These are phyloP conservation scores for Sedum album DNA, from an alignment of 164 flowering plant genomes.

Conservation along the genomic window DNA sequence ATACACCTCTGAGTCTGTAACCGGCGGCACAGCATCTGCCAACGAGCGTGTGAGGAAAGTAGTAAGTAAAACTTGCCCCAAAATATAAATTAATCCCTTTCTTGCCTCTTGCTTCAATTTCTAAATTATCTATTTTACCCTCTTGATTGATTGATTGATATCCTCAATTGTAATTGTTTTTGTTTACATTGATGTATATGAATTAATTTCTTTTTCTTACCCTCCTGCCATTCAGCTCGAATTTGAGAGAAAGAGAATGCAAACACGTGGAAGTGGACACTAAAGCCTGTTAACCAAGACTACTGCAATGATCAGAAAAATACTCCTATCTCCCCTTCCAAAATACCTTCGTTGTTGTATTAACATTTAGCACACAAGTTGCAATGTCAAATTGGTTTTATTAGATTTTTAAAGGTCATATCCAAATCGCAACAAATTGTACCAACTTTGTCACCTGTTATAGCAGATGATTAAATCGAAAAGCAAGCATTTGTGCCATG, in stretches of 20 bases:
- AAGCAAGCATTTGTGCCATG: not conserved
- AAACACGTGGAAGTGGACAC: conserved; percentile 34
- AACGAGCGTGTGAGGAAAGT: conserved; percentile 93
- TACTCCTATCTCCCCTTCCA: not conserved
- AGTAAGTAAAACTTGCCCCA: conserved; percentile 31
- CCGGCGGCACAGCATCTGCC: conserved; percentile 89
- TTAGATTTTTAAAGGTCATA: not conserved
- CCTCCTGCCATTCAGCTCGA: conserved; percentile 71
- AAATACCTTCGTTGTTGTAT: not conserved
- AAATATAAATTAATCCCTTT: not conserved
- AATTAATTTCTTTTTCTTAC: no score
- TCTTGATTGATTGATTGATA: no score
- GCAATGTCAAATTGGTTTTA: not conserved
- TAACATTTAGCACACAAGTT: not conserved
- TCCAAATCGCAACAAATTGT: not conserved
- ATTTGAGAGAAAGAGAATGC: conserved; percentile 71
- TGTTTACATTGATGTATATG: no score
- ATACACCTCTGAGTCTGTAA: conserved; percentile 74
- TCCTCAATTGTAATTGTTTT: no score
- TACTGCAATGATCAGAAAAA: not conserved
- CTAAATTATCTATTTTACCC: not conserved
- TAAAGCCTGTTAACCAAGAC: conserved; percentile 12
- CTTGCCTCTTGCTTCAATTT: not conserved
- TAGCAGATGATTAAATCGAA: not conserved
- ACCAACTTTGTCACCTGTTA: not conserved